Evolutionary conservation across 2,329 filamentous ascomycete species (phyloP).

Genomic region (Ophiostoma perfectum): DNA sequence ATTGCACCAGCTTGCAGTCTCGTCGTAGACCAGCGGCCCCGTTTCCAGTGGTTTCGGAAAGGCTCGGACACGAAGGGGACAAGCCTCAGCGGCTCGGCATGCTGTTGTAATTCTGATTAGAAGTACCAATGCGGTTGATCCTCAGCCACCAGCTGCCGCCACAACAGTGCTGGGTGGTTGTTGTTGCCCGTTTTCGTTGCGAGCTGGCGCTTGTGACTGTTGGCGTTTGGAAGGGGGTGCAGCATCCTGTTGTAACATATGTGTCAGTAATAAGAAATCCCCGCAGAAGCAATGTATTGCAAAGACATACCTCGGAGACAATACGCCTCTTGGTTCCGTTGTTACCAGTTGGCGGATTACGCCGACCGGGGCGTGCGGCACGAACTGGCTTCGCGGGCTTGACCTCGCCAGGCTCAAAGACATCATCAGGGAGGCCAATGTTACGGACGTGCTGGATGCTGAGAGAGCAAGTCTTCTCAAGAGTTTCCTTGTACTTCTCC

Average conservation of each 20-base stretch:
- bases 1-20: too few species aligned
- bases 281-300: background rate
- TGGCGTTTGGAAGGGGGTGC: slow-evolving; percentile 34
- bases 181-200: slow-evolving; percentile 30
- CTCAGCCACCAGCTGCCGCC: slow-evolving; percentile 23
- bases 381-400: slow-evolving; percentile 56
- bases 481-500: slow-evolving; percentile 67
- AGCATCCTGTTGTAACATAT: slow-evolving; percentile 34
- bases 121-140: background rate
- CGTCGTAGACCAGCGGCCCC: background rate
- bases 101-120: background rate
- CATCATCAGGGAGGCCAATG: slow-evolving; percentile 80
- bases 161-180: slow-evolving; percentile 25
- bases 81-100: background rate
- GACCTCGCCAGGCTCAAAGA: slow-evolving; percentile 75
- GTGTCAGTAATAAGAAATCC: slow-evolving; percentile 13
- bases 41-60: background rate
- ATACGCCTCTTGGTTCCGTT: slow-evolving; percentile 44
- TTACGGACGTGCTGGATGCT: slow-evolving; percentile 79
- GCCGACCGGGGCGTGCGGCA: slow-evolving; percentile 32
- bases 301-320: slow-evolving; percentile 28
- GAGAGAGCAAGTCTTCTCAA: slow-evolving; percentile 57
- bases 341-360: slow-evolving; percentile 42
- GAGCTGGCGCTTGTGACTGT: slow-evolving; percentile 25
- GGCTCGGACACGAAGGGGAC: background rate